Percentiles rank a stretch among this genome's conserved stretches.
phyloP scores from a whole-genome alignment of 768 basidiomycete species.

The Kwoniella shandongensis region DNA sequence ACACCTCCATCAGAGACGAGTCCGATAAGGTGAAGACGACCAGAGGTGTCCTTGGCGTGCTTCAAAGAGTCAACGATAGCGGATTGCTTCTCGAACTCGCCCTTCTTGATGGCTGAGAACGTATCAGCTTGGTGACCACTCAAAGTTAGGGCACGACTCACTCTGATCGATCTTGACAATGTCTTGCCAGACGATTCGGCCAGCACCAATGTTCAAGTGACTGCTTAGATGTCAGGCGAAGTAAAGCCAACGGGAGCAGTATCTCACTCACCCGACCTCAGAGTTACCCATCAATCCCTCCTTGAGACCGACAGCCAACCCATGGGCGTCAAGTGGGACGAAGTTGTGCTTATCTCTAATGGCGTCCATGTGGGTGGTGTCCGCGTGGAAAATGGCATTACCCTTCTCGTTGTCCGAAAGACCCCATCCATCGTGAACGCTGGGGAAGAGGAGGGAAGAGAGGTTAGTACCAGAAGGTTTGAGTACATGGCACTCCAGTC shows the following conservation, averaged over 20 bases:
- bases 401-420: constrained; percentile 68
- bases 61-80: constrained; percentile 71
- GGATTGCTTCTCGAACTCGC: constrained; percentile 76
- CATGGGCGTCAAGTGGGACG: constrained; percentile 75
- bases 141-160: constrained; percentile 19
- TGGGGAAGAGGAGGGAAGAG: constrained; percentile 14
- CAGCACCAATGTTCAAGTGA: constrained; percentile 92
- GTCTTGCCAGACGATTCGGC: constrained; percentile 95
- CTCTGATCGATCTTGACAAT: constrained; percentile 89
- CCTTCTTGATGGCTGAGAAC: constrained; percentile 69
- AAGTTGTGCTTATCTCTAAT: constrained; percentile 74
- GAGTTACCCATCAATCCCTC: constrained; percentile 98
- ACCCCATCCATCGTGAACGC: constrained; percentile 96
- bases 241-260: background rate
- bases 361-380: constrained; percentile 84
- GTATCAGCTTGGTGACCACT: background rate
- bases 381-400: constrained; percentile 80
- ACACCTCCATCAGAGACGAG: constrained; percentile 94
- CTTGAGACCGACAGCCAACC: constrained; percentile 84
- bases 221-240: constrained; percentile 55
- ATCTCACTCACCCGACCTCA: constrained; percentile 77
- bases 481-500: constrained; percentile 53
- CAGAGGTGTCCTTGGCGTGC: constrained; percentile 76
- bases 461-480: background rate
- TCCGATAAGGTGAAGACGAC: constrained; percentile 83